Base-by-base conservation (phyloP, 345 rosid genomes). In the Brassica rapa region DNA sequence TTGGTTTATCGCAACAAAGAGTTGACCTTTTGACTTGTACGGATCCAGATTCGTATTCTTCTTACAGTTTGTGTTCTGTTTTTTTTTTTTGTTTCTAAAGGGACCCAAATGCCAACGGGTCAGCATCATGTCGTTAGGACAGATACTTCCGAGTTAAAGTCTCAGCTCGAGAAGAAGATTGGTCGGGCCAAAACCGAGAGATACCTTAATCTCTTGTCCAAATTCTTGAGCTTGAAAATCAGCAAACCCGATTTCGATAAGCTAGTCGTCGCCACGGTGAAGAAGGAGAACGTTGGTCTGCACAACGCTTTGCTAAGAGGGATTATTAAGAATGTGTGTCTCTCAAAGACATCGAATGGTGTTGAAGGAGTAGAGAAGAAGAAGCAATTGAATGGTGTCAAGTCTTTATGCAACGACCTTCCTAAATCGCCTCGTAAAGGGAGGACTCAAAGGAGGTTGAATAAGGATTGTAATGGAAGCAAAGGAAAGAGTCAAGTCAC, bases 291-390 rank as follows among this genome's bases (percentile, higher is more conserved):
- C 75, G 25, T 88, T 16, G 63, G 70, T 43, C 89, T 91, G 61
- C 97, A 91, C 78, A 91, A 89, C 53, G 80, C 68, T 57, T 75
- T 91, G 43, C 80, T 91, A 1, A 80, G 75, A 78, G 87, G 94
- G 46, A 87, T 91, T 35, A 12, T 87, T 5, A 86, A 79, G 82
- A 91, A 91, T 80, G 88, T 87, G 9, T 85, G 77, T 74, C 77
- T 85, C 70, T 79, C 88, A 1, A 84, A 87, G 81, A 73, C 81
- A 19, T 90, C 90, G 2, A 77, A 49, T 62, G 84, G 82, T 71
- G 6, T 62, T 39, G 65, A 69, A 32, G 73, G 62, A 35, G 41
- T 35, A 8, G 49, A 41, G 61, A 81, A 84, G 79, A 76, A 73
- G 79, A 76, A 73, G 81, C 73, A 46, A 12, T 12, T 83, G 11